Percentiles rank a stretch among this genome's conserved stretches.
Evolutionary conservation across 1,284 basidiomycete species (phyloP).

Genomic region (Ustilago cynodontis): DNA sequence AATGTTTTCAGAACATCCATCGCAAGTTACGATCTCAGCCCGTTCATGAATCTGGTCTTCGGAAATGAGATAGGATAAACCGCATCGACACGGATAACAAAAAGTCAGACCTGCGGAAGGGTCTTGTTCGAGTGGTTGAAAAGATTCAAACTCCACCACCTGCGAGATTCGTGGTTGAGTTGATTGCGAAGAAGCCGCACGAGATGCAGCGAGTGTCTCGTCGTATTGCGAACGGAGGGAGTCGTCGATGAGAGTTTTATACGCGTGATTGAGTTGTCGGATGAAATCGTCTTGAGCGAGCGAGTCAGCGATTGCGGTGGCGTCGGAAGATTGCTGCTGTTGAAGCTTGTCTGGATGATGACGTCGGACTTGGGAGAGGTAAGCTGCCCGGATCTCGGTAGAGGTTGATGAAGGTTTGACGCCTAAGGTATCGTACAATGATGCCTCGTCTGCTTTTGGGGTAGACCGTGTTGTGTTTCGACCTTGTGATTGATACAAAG

Average conservation of each 20-base stretch:
- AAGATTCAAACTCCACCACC: constrained; percentile 38
- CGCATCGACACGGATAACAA: constrained; percentile 39
- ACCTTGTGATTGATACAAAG: not conserved
- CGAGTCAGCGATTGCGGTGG: constrained; percentile 8
- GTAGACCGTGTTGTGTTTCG: not conserved
- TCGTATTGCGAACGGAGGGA: constrained; percentile 30
- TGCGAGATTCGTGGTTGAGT: constrained; percentile 31
- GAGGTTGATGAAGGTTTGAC: constrained; percentile 28
- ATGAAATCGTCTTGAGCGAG: constrained; percentile 32
- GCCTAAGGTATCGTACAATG: constrained; percentile 28
- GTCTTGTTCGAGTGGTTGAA: constrained; percentile 16
- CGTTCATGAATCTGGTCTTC: constrained; percentile 30
- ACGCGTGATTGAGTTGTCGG: constrained; percentile 40
- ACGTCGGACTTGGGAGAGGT: constrained; percentile 37
- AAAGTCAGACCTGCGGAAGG: constrained; percentile 12
- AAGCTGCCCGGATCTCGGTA: constrained; percentile 43
- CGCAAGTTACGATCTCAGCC: constrained; percentile 37
- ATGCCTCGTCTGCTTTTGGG: not conserved
- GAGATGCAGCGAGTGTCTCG: constrained; percentile 12
- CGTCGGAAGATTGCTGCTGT: constrained; percentile 31
- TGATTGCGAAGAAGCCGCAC: constrained; percentile 6
- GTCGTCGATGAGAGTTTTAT: constrained; percentile 40
- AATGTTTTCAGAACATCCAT: constrained; percentile 47
- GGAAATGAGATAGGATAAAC: constrained; percentile 22
- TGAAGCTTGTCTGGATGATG: constrained; percentile 53